Evolutionary conservation across 768 basidiomycete species (phyloP).

Genomic region (Agaricus sinodeliciosus): DNA sequence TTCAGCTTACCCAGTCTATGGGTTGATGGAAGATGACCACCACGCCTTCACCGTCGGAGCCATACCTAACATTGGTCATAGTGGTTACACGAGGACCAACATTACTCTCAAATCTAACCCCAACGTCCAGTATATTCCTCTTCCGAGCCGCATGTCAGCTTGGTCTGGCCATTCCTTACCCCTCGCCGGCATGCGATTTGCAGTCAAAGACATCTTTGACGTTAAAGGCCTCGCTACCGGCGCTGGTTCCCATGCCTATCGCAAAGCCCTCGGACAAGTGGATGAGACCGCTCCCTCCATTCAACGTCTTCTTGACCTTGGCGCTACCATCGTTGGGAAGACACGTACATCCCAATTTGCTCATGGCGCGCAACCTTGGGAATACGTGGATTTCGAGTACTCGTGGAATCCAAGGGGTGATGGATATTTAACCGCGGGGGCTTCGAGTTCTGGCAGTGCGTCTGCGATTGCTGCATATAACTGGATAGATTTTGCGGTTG

Average conservation of each 20-base stretch:
- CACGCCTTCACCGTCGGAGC: slow-evolving; percentile 37
- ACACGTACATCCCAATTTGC: slow-evolving; percentile 47
- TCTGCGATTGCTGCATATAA: slow-evolving; percentile 31
- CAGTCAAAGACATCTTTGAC: slow-evolving; percentile 38
- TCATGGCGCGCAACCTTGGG: slow-evolving; percentile 37
- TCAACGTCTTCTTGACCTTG: slow-evolving; percentile 37
- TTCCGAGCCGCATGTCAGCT: slow-evolving; percentile 42
- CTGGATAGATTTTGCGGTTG: slow-evolving; percentile 32
- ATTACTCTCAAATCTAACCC: slow-evolving; percentile 18
- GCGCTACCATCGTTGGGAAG: slow-evolving; percentile 48
- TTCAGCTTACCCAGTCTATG: slow-evolving; percentile 24
- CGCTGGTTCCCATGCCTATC: slow-evolving; percentile 28
- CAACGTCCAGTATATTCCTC: slow-evolving; percentile 31
- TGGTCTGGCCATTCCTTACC: slow-evolving; percentile 19
- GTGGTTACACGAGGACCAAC: slow-evolving; percentile 27
- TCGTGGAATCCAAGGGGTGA: slow-evolving; percentile 33
- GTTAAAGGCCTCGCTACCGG: slow-evolving; percentile 26
- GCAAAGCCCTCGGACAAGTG: slow-evolving; percentile 26
- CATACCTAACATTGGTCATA: slow-evolving; percentile 26
- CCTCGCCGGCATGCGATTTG: slow-evolving; percentile 41
- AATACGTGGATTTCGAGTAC: slow-evolving; percentile 28
- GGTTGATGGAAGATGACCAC: slow-evolving; percentile 35
- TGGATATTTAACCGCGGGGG: slow-evolving; percentile 28
- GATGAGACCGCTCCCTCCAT: slow-evolving; percentile 33
- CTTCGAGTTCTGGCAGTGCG: slow-evolving; percentile 33